Percentiles rank a stretch among this genome's conserved stretches.
Conservation (phyloP, 495 filamentous ascomycete genomes). For the Aspergillus bertholletiae region DNA sequence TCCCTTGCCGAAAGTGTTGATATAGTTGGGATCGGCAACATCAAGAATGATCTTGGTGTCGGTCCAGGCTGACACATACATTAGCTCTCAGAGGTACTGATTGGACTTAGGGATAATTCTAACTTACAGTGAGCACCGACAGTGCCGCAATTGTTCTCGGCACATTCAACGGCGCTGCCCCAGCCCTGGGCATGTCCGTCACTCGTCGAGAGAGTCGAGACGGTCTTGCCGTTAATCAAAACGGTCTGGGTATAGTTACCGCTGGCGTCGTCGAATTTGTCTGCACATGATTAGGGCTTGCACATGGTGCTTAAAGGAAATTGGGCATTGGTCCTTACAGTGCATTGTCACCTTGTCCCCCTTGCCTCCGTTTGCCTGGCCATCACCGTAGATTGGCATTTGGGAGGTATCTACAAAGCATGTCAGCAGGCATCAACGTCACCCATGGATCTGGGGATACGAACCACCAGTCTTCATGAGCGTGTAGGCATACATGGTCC, state of each 20-base stretch:
- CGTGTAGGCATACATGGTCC: constrained; percentile 30
- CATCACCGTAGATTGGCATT: constrained; percentile 26
- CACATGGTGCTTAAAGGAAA: background rate
- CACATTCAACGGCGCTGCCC: constrained; percentile 42
- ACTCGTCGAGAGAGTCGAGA: constrained; percentile 38
- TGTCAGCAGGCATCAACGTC: constrained; percentile 1
- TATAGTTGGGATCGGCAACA: constrained; percentile 34
- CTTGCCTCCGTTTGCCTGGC: constrained; percentile 11
- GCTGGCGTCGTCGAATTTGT: constrained; percentile 36
- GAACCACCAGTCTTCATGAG: constrained; percentile 23
- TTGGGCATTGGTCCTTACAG: constrained; percentile 26
- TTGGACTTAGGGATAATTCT: background rate
- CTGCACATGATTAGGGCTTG: constrained; percentile 1
- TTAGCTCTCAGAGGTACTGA: constrained; percentile 2
- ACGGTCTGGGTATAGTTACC: constrained; percentile 40
- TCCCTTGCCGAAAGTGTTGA: constrained; percentile 26
- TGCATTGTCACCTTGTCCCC: constrained; percentile 28
- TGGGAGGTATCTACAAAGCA: constrained; percentile 18
- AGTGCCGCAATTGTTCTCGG: constrained; percentile 34
- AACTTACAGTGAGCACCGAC: constrained; percentile 32
- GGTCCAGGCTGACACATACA: constrained; percentile 22
- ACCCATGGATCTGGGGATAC: constrained; percentile 4
- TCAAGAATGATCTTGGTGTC: constrained; percentile 35
- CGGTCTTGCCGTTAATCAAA: constrained; percentile 28
- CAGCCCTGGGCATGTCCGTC: constrained; percentile 31